These are phyloP conservation scores for Ogataea neopini DNA, from an alignment of 805 yeast species.

Conservation along the genomic window DNA sequence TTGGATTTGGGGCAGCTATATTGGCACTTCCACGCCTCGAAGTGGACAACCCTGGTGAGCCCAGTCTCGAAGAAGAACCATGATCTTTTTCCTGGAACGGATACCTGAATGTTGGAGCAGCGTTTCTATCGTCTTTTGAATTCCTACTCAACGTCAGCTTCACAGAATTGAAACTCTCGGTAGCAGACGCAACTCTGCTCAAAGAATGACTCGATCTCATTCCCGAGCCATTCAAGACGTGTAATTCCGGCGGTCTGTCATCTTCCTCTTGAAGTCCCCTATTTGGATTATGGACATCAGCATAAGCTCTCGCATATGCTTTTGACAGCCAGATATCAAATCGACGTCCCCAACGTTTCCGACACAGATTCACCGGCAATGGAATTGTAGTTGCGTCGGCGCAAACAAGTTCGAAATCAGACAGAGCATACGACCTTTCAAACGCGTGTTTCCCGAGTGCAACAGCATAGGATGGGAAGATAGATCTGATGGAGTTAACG, in stretches of 20 bases:
- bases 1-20: constrained; percentile 30
- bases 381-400: constrained; percentile 70
- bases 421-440: constrained; percentile 60
- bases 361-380: constrained; percentile 57
- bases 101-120: constrained; percentile 60
- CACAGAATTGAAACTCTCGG: constrained; percentile 16
- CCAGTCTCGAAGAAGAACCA: constrained; percentile 18
- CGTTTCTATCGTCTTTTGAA: constrained; percentile 19
- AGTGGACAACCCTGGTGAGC: constrained; percentile 17
- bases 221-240: not conserved
- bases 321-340: constrained; percentile 62
- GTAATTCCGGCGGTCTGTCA: not conserved
- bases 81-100: constrained; percentile 60
- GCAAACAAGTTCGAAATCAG: constrained; percentile 72
- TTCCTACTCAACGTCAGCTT: constrained; percentile 7
- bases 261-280: not conserved
- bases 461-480: constrained; percentile 75
- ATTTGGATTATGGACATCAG: constrained; percentile 22
- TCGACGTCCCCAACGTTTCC: constrained; percentile 77
- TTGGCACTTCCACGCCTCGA: constrained; percentile 38
- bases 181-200: constrained; percentile 10
- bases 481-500: constrained; percentile 64
- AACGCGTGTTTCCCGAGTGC: constrained; percentile 75
- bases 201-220: constrained; percentile 3
- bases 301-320: constrained; percentile 62